Evolutionary conservation across 306 rosid genomes (phyloP).

Genomic region (Sophora flavescens): DNA sequence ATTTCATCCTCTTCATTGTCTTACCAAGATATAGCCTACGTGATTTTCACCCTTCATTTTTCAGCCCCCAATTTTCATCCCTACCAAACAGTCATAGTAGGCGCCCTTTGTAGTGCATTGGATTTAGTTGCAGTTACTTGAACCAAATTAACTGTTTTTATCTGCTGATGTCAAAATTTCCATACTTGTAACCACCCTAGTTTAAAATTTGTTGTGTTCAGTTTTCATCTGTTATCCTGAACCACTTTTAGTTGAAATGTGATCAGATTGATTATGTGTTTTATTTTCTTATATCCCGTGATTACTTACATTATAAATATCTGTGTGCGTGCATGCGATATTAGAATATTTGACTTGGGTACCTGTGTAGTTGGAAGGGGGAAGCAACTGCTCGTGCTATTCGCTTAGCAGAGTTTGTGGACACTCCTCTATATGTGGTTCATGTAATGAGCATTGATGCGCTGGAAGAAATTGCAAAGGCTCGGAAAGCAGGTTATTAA

Average conservation of each 20-base stretch:
- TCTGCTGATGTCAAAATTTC: slow-evolving; percentile 15
- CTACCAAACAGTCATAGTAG: not conserved
- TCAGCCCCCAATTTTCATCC: slow-evolving; percentile 14
- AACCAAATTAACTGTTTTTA: slow-evolving; percentile 20
- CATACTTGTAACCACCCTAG: slow-evolving; percentile 9
- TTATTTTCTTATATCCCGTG: not conserved
- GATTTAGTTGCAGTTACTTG: slow-evolving; percentile 1
- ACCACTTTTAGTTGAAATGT: slow-evolving; percentile 17
- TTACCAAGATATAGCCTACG: not conserved
- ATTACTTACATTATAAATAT: slow-evolving; percentile 35
- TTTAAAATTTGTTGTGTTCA: not conserved
- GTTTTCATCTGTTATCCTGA: slow-evolving; percentile 21
- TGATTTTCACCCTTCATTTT: not conserved
- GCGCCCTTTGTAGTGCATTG: not conserved
- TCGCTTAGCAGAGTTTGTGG: slow-evolving; percentile 79
- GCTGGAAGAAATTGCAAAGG: slow-evolving; percentile 92
- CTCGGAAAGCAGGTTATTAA: slow-evolving; percentile 81
- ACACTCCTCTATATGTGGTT: slow-evolving; percentile 91
- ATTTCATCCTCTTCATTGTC: slow-evolving; percentile 1
- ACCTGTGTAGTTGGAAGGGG: slow-evolving; percentile 81
- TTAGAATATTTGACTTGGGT: slow-evolving; percentile 42
- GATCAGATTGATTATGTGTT: slow-evolving; percentile 28
- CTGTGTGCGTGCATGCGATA: not conserved
- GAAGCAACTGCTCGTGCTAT: slow-evolving; percentile 97
- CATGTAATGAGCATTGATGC: slow-evolving; percentile 99